These are phyloP conservation scores for Rhododendron molle DNA, from an alignment of 148 eudicot species.

Conservation along the genomic window DNA sequence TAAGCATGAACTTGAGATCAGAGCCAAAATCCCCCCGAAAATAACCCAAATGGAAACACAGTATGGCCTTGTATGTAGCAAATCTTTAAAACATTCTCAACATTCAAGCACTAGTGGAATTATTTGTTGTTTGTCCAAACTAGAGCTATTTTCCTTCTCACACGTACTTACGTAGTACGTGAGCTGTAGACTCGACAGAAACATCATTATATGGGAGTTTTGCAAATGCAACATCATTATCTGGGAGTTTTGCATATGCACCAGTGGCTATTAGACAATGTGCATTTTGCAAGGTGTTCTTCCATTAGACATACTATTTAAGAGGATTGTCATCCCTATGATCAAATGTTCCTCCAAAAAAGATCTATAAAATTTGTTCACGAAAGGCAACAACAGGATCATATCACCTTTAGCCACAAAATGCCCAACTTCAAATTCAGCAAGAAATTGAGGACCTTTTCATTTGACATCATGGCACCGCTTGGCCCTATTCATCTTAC, in stretches of 20 bases:
- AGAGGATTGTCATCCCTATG: background rate
- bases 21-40: background rate
- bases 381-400: background rate
- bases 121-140: background rate
- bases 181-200: background rate
- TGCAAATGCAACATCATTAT: background rate
- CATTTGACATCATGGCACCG: background rate
- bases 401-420: background rate
- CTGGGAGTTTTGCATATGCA: background rate
- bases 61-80: background rate
- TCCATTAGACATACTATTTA: background rate
- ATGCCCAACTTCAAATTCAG: background rate
- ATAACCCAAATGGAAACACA: background rate
- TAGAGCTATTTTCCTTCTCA: background rate
- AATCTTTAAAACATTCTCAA: background rate
- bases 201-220: background rate
- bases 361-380: background rate
- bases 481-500: background rate
- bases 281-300: background rate
- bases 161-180: background rate
- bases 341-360: background rate
- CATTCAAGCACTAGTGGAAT: background rate
- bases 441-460: background rate
- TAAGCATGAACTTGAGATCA: conserved; percentile 6
- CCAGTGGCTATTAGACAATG: background rate